Base-by-base conservation (phyloP, 164 flowering plant genomes). In the Tetrastigma voinierianum region DNA sequence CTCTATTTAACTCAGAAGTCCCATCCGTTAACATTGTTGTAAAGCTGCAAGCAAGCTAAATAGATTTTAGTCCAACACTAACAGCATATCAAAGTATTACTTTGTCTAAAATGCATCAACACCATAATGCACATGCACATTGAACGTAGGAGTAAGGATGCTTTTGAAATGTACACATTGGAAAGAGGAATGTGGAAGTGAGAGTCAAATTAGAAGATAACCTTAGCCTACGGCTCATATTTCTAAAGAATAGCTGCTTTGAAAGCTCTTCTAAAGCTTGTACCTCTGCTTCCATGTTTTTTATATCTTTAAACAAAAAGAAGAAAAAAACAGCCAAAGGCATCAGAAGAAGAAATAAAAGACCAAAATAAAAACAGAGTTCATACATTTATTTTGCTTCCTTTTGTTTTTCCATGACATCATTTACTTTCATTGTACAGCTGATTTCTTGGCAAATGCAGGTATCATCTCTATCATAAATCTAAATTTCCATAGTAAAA, bases 191-290 rank as follows among this genome's bases (percentile, higher is more conserved):
- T n/a, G 15, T 44, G 51, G 43, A 24, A 25, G 10, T 51, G 40
- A 44, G 14, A 24, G n/a, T 13, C 5, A 46, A 44, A 59, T 17
- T 9, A 20, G 9, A n/a, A 46, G 59, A 56, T 59, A 51, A 94
- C 96, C 96, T 91, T 94, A 47, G 97, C 97, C 79, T 87, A 91
- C 66, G 89, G 95, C 80, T 95, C 99, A 82, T 84, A 95, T 61
- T 88, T 74, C 92, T 97, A 78, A 92, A 67, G 69, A 95, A 95
- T 3, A 95, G 83, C 70, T 92, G 98, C 83, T 89, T 92, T 67
- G 97, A 90, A 9, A 95, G 96, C 80, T 95, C 99, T 71, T 95
- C 97, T 53, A 95, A 75, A 57, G 89, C 89, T 73, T 87, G 90
- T 20, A 90, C 94, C 77, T 95, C 98, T 16, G 91, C 91, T 74